Evolutionary conservation across 768 basidiomycete species (phyloP).

Genomic region (Suillus paluster): DNA sequence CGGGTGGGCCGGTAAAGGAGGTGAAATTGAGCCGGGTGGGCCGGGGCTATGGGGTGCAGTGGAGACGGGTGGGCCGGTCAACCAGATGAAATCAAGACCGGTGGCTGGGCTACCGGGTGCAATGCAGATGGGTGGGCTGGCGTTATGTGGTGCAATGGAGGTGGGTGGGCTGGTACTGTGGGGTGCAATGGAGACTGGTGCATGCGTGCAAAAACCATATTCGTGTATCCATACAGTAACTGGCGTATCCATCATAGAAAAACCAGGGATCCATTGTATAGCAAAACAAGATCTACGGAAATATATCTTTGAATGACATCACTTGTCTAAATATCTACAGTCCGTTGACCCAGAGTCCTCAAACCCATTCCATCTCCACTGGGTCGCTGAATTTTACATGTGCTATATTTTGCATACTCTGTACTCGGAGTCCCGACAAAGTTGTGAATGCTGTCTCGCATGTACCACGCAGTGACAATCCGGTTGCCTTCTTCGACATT

Average conservation of each 20-base stretch:
- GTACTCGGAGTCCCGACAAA: background rate
- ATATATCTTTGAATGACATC: background rate
- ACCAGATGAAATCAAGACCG: no score
- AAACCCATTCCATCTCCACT: no score
- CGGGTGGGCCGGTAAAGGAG: background rate
- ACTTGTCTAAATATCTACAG: background rate
- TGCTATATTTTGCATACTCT: background rate
- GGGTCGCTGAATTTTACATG: no score
- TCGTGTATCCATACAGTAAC: background rate
- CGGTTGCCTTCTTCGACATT: background rate
- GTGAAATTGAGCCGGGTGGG: background rate
- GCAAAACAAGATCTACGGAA: no score
- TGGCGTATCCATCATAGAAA: background rate
- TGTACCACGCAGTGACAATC: slow-evolving; percentile 1
- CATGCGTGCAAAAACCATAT: background rate
- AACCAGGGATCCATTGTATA: background rate
- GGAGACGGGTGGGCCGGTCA: background rate
- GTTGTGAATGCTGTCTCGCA: background rate
- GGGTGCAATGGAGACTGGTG: no score
- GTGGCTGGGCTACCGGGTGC: no score
- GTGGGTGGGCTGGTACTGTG: no score
- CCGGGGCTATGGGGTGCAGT: background rate
- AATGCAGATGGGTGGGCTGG: no score
- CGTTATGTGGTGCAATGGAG: no score
- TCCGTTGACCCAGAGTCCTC: no score